Base-by-base conservation (phyloP, 2,329 filamentous ascomycete genomes). In the Gremmenia infestans region DNA sequence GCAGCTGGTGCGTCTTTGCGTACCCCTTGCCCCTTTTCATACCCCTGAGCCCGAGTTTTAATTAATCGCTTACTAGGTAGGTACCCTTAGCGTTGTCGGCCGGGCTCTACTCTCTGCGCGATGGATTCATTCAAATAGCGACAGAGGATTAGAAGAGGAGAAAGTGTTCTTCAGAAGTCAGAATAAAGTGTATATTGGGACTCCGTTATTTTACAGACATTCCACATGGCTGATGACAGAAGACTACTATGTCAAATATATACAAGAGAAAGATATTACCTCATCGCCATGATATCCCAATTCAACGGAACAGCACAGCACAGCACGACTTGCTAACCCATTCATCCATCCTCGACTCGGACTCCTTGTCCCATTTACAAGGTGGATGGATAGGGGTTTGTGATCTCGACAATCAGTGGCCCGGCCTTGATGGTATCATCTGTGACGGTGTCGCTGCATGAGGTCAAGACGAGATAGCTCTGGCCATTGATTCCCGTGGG, bases 381-480 rank as follows among this genome's bases (percentile, higher is more conserved):
- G 19, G 19, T 45, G 42, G 42, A 11, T 45, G 50, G 50, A 23
- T 52, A 52, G 12, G 48, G 53, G 53, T 63, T 64, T 37, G 55
- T 59, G 43, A 70, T 61, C 57, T 71, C 67, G 19, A 71, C 51
- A 39, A 70, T 63, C 9, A 65, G 66, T 8, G 69, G 69, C 1
- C 72, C 72, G 46, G 72, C 72, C 35, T 67, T 65, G 46, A 72
- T 65, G 15, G 65, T 71, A 37, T 73, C 70, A 56, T 73, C 72
- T 5, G 61, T 68, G 43, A 72, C 68, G 14, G 58, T 57, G 17
- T 68, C 67, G 22, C 68, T 67, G 62, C 70, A 69, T 23, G 64
- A 67, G 6, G 72, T 73, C 43, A 75, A 62, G 15, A 74, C 70
- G 22, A 72, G 67, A 51, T 75, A 74, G 54, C 61, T 71, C 61